Evolutionary conservation across 148 eudicot genomes (phyloP), one percentile per base, ranked within the genome.

Genomic region (Mesembryanthemum crystallinum): DNA sequence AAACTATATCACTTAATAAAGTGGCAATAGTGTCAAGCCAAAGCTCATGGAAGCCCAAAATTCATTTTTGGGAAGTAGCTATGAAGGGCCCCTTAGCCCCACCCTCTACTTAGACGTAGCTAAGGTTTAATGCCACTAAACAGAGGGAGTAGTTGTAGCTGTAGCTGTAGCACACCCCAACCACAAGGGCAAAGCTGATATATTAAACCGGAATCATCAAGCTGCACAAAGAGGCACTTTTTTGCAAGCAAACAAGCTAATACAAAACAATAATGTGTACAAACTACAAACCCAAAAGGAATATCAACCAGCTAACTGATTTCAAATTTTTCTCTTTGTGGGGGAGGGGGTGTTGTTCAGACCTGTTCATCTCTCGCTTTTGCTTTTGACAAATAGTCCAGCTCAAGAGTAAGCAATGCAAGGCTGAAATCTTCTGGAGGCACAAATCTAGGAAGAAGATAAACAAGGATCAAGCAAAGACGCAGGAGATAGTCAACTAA

Each of bases 361-460:
- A 90, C 97, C 84, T 89, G 89, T 78, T 96, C 98, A 3, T 92
- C 96, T 74, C 80, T 88, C 20, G 84, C 77, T 74, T 76, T 78
- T 71, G 89, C 93, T 77, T 81, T 96, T 78, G 89, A 87, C 60
- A 92, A 89, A 81, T 88, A 92, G 81, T 96, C 99, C 82, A 96
- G 71, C 73, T 96, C 99, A 30, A 96, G 88, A 27, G 89, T 88
- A 61, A 96, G 93, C 82, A 91, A 79, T 11, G 98, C 94, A 58
- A 92, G 87, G 79, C 76, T 82, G 75, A 89, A 96, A 75, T 85
- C 67, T 67, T 96, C 97, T 65, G 99, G 97, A 60, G 90, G 94
- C 25, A 79, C 25, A 51, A 90, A 92, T 72, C 97, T 92, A 73
- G 30, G 79, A 68, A 32, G 45, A 66, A 47, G 37, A 57, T 23